Evolutionary conservation across 768 basidiomycete species (phyloP), one percentile per base, ranked within the genome.

Genomic region (Lentinula lateritia): DNA sequence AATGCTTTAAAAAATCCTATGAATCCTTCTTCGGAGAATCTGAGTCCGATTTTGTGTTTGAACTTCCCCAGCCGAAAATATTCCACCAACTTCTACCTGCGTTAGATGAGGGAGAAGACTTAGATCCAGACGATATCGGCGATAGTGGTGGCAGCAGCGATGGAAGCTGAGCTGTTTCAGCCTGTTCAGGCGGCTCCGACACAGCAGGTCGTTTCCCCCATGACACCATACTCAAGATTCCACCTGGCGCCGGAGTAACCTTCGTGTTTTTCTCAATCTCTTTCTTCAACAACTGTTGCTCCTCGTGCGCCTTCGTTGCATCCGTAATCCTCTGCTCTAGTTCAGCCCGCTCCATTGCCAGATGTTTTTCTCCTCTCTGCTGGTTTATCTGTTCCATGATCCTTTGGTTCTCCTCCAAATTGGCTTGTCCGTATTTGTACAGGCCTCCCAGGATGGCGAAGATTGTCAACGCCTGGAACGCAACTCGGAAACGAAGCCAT

Each of bases 401-500:
- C 32, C 56, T 52, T 34, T 55, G 60, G 45, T 68, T 59, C 38
- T 68, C 67, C 32, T 68, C 65, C 35, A 66, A 20, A 48, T 60
- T 68, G 55, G 34, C 64, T 62, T 66, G 66, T 61, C 28, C 65
- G 43, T 16, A 67, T 52, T 52, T 60, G 41, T 60, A 66, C 12
- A 64, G 61, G 50, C 67, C 66, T 16, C 72, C 73, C 63, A 82
- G 79, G 64, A 83, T 73, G 28, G 82, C 79, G 36, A 77, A 78
- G 58, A 87, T 69, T 1, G 86, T 86, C 42, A 84, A 69, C 0
- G 82, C 83, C 67, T 87, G 86, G 50, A 82, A 78, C 54, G 80
- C 74, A 35, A 87, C 80, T 36, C 86, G 83, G 57, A 78, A 75
- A 38, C 86, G 83, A 60, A 87, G 78, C 80, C 83, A 85, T 65